Conservation (phyloP, 2,329 filamentous ascomycete genomes). For the Aplosporella prunicola region DNA sequence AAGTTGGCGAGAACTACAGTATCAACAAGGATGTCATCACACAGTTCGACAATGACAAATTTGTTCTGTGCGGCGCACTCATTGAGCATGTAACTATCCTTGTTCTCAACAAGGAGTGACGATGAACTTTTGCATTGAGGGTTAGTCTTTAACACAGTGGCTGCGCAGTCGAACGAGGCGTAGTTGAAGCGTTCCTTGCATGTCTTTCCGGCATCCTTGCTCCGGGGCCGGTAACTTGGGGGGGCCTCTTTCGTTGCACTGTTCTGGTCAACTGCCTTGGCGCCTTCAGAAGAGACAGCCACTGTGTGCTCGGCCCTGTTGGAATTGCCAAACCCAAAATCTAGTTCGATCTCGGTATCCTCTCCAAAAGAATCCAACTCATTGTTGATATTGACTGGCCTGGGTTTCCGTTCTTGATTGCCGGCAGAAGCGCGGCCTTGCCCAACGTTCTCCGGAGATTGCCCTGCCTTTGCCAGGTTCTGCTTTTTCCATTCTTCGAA, state of each 20-base stretch:
- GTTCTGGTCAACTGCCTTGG: neutral
- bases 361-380: conserved; percentile 75
- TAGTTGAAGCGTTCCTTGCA: conserved; percentile 98
- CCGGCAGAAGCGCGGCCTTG: conserved; percentile 42
- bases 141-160: conserved; percentile 85
- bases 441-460: conserved; percentile 60
- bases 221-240: conserved; percentile 41
- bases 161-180: conserved; percentile 92
- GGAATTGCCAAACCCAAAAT: conserved; percentile 54
- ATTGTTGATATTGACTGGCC: conserved; percentile 50
- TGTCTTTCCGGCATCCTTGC: conserved; percentile 91
- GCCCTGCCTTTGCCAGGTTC: conserved; percentile 77
- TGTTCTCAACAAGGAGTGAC: conserved; percentile 87
- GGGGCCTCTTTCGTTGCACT: conserved; percentile 17
- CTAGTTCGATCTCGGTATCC: conserved; percentile 74
- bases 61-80: conserved; percentile 82
- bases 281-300: conserved; percentile 1
- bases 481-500: conserved; percentile 98
- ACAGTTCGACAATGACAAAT: conserved; percentile 89
- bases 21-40: conserved; percentile 77
- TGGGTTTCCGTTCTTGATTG: conserved; percentile 38
- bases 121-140: conserved; percentile 77
- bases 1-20: conserved; percentile 97
- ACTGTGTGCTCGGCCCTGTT: conserved; percentile 6
- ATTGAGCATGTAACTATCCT: conserved; percentile 96